These are phyloP conservation scores for Dendryphion nanum DNA, from an alignment of 2,329 filamentous ascomycete genomes.

Conservation along the genomic window DNA sequence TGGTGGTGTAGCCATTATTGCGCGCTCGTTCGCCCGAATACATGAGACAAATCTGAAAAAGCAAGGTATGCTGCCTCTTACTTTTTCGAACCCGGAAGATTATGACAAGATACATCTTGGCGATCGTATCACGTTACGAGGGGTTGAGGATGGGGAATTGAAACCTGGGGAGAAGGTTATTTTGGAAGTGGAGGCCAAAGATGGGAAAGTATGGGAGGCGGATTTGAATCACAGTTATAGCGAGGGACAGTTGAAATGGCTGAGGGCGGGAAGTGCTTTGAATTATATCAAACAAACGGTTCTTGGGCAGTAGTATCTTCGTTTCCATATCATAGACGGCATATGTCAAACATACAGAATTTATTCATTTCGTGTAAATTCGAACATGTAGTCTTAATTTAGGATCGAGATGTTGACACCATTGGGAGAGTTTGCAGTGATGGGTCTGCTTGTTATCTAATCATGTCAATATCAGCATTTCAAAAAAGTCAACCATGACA, in stretches of 20 bases:
- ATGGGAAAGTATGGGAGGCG: slow-evolving; percentile 27
- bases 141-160: slow-evolving; percentile 16
- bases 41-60: slow-evolving; percentile 32
- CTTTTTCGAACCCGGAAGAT: slow-evolving; percentile 15
- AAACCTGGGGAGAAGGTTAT: slow-evolving; percentile 25
- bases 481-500: too few relatives aligned
- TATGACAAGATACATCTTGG: slow-evolving; percentile 18
- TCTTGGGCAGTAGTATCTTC: not conserved
- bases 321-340: too few relatives aligned
- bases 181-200: slow-evolving; percentile 25
- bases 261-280: slow-evolving; percentile 36
- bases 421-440: too few relatives aligned
- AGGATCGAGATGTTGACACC: too few relatives aligned
- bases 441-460: too few relatives aligned
- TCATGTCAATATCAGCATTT: too few relatives aligned
- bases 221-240: slow-evolving; percentile 35
- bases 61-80: slow-evolving; percentile 29
- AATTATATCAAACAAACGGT: slow-evolving; percentile 23
- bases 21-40: slow-evolving; percentile 26
- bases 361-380: too few relatives aligned
- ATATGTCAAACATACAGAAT: too few relatives aligned
- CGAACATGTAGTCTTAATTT: too few relatives aligned
- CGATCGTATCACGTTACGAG: slow-evolving; percentile 16
- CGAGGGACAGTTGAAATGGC: slow-evolving; percentile 31
- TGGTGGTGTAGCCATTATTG: slow-evolving; percentile 16